phyloP scores from a whole-genome alignment of 2,329 filamentous ascomycete species.

The Aphanoascus verrucosus region DNA sequence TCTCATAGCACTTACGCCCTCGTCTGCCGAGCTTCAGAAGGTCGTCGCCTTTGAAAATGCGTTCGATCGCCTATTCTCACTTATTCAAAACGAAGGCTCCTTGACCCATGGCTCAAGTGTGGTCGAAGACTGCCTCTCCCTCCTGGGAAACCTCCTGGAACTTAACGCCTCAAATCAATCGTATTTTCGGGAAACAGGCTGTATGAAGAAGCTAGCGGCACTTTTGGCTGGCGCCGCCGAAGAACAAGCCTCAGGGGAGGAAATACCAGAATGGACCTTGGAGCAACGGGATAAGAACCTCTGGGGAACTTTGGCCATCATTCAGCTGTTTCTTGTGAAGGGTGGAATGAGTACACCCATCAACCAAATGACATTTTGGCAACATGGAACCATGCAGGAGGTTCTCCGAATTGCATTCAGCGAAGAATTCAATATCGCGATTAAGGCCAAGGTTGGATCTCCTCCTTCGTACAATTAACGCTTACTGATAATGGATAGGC shows the following conservation, averaged over 20 bases:
- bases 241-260: conserved; percentile 45
- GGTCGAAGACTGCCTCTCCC: conserved; percentile 84
- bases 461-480: neutral
- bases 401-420: conserved; percentile 76
- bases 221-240: conserved; percentile 54
- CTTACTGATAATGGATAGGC: conserved; percentile 43
- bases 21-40: conserved; percentile 82
- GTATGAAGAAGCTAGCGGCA: conserved; percentile 58
- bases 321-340: conserved; percentile 71
- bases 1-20: conserved; percentile 76
- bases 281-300: conserved; percentile 78
- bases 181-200: conserved; percentile 82
- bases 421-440: conserved; percentile 57
- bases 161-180: conserved; percentile 88
- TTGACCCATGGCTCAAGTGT: conserved; percentile 71
- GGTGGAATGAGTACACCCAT: conserved; percentile 70
- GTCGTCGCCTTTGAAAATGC: conserved; percentile 91
- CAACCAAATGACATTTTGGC: conserved; percentile 80
- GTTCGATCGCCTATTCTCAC: conserved; percentile 73
- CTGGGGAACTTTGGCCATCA: conserved; percentile 76
- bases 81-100: conserved; percentile 73
- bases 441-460: conserved; percentile 62
- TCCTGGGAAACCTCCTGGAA: conserved; percentile 78
- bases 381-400: conserved; percentile 66
- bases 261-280: conserved; percentile 62